phyloP scores from a whole-genome alignment of 2,329 filamentous ascomycete genomes.

The Paraphaeosphaeria minitans region DNA sequence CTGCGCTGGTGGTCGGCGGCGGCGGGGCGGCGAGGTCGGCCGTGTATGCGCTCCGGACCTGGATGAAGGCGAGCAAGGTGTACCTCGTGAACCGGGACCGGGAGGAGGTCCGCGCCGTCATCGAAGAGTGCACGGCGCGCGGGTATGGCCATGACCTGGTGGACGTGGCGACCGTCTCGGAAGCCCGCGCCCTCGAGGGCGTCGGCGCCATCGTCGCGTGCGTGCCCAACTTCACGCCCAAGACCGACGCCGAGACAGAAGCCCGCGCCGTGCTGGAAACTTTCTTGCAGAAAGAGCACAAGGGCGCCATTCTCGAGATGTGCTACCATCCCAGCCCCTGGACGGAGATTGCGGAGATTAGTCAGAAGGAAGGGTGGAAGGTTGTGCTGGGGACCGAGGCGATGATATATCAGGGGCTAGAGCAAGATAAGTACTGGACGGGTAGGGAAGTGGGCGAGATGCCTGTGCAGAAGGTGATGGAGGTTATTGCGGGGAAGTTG shows the following conservation, averaged over 20 bases:
- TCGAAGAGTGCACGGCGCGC: constrained; percentile 64
- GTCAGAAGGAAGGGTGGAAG: constrained; percentile 68
- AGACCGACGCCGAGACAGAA: constrained; percentile 64
- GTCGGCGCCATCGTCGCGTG: constrained; percentile 74
- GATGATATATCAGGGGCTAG: constrained; percentile 76
- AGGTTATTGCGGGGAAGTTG: constrained; percentile 51
- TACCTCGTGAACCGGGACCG: constrained; percentile 79
- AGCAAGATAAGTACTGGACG: constrained; percentile 69
- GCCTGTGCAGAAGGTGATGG: constrained; percentile 65
- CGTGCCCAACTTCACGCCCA: constrained; percentile 76
- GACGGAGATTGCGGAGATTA: constrained; percentile 68
- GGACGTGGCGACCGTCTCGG: constrained; percentile 64
- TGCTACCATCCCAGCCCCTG: constrained; percentile 75
- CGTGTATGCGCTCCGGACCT: constrained; percentile 74
- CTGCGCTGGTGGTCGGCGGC: constrained; percentile 75
- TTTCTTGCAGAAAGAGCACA: constrained; percentile 56
- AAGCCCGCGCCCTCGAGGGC: constrained; percentile 63
- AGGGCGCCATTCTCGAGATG: constrained; percentile 79
- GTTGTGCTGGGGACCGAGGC: constrained; percentile 78
- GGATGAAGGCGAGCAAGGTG: constrained; percentile 69
- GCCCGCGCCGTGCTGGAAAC: constrained; percentile 62
- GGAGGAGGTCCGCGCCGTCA: constrained; percentile 68
- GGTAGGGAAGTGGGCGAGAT: constrained; percentile 63
- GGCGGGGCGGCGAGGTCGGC: constrained; percentile 80
- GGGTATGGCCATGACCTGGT: constrained; percentile 66